Conservation (phyloP, 2,329 filamentous ascomycete genomes). For the Lecanicillium sp. region DNA sequence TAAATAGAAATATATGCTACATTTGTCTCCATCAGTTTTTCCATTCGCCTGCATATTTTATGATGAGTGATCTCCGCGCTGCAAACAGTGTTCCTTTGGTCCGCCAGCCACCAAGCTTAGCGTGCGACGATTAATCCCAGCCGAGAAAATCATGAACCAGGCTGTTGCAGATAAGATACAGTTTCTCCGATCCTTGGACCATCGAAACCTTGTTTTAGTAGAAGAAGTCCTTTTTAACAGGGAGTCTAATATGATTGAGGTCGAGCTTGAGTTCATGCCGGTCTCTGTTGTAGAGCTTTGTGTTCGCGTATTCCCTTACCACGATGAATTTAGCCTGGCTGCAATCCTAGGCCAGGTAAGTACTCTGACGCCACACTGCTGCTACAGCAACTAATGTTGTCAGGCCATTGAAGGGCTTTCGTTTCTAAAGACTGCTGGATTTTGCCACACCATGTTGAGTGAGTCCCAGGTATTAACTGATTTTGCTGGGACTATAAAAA, state of each 20-base stretch:
- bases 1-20: neutral
- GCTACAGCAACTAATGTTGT: neutral
- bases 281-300: conserved; percentile 2
- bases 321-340: conserved; percentile 1
- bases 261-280: neutral
- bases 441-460: neutral
- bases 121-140: neutral
- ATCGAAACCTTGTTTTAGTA: conserved; percentile 1
- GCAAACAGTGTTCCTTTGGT: neutral
- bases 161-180: neutral
- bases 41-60: neutral
- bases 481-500: conserved; percentile 4
- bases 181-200: neutral
- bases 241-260: neutral
- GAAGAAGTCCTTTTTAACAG: neutral
- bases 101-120: neutral
- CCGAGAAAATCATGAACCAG: neutral
- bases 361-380: neutral
- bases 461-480: conserved; percentile 1
- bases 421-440: neutral
- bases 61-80: neutral
- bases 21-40: conserved; percentile 1
- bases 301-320: neutral
- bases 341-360: conserved; percentile 3
- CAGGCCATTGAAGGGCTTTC: neutral